Base-by-base conservation (phyloP, 768 basidiomycete genomes). In the Candolleomyces aberdarensis region DNA sequence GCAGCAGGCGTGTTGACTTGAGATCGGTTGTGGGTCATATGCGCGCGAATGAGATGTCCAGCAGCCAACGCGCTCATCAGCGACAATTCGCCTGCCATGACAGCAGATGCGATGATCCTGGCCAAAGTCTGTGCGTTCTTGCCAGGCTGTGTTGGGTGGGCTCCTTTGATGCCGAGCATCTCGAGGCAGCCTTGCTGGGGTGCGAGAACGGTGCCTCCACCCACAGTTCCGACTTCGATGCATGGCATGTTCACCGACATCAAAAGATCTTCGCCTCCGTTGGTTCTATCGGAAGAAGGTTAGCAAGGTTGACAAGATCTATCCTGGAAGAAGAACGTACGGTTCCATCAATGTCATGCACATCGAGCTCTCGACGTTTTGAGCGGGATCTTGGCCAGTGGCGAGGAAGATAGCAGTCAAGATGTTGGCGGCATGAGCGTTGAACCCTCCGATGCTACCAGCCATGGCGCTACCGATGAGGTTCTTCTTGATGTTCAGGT, bases 291-390 rank as follows among this genome's bases (percentile, higher is more conserved):
- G 32, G 36, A 65, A 32, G 8, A 22, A 5, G 58, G 54, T 60
- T 22, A 65, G 57, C 17, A 57, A 10, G 20, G 48, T 6, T 1
- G 20, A 36, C 15, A n/a, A 17, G 19, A 19, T 20, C 26, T 0
- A 14, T 55, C 53, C 44, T 55, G 63, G 57, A 64, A 56, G 43
- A 48, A 59, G 65, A 5, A 91, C 93, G 74, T 73, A 97, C 91
- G 95, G 88, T 74, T 99, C 97, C 96, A 99, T 98, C 48, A 98
- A 77, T 1, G 97, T 99, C 80, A 99, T 96, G 75, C 97, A 99
- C 72, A 94, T 96, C 44, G 95, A 96, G 59, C 93, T 96, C 79
- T 96, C 97, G 26, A 99, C 96, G 72, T 98, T 98, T 80, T 99
- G 97, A 10, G 97, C 97, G 1, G 97, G 97, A 70, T 99, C 97